These are phyloP conservation scores for Endogone sp. DNA, from an alignment of 192 early-diverging fungal genomes.

Conservation along the genomic window DNA sequence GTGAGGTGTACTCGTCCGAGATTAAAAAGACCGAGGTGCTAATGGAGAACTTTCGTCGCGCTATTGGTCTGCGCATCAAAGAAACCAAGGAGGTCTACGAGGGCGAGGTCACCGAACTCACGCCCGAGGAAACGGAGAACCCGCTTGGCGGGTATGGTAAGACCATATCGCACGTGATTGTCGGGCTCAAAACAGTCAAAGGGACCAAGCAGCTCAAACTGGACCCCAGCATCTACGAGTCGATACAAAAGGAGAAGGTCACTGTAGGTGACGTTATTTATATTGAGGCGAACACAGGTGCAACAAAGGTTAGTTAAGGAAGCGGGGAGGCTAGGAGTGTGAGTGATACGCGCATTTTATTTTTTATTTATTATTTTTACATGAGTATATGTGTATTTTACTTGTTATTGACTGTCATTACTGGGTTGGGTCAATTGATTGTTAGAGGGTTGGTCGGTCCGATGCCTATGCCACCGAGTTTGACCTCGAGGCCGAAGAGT, in stretches of 20 bases:
- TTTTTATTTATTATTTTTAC: background rate
- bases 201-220: slow-evolving; percentile 97
- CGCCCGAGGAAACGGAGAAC: slow-evolving; percentile 97
- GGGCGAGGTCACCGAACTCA: slow-evolving; percentile 96
- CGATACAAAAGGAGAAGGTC: slow-evolving; percentile 96
- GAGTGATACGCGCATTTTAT: background rate
- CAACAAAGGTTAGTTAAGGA: slow-evolving; percentile 74
- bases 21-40: slow-evolving; percentile 99
- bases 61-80: slow-evolving; percentile 95
- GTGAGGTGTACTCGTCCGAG: slow-evolving; percentile 96
- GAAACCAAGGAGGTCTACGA: slow-evolving; percentile 99
- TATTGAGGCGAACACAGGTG: slow-evolving; percentile 94
- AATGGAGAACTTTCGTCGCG: slow-evolving; percentile 98
- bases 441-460: slow-evolving; percentile 88
- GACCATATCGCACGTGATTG: slow-evolving; percentile 91
- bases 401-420: too few relatives aligned
- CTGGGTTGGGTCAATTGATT: background rate
- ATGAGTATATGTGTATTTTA: background rate
- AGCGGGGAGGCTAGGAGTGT: background rate
- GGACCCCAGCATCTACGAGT: slow-evolving; percentile 96
- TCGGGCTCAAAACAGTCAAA: slow-evolving; percentile 98
- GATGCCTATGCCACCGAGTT: slow-evolving; percentile 99
- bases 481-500: slow-evolving; percentile 97
- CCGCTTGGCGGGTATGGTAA: slow-evolving; percentile 97
- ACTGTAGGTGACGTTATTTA: slow-evolving; percentile 97